Evolutionary conservation across 257 asterid genomes (phyloP).

Genomic region (Datura wrightii): DNA sequence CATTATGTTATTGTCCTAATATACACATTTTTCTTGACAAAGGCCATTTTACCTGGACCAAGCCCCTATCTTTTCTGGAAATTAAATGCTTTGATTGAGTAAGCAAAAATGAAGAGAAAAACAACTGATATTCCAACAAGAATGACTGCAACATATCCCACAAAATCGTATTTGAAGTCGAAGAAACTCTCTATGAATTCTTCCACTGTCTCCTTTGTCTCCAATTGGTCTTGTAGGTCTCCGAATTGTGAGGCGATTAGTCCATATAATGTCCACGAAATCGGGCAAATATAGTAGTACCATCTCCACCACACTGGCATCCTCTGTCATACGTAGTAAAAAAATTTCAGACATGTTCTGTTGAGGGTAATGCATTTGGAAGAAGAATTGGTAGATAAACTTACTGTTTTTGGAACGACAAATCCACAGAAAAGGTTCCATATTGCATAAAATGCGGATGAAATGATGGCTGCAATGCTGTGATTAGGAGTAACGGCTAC

Average conservation of each 20-base stretch:
- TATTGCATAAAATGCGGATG: slow-evolving; percentile 60
- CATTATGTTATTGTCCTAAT: neutral
- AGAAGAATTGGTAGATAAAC: slow-evolving; percentile 16
- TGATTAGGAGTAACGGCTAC: slow-evolving; percentile 86
- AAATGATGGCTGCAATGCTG: slow-evolving; percentile 65
- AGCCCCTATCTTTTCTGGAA: slow-evolving; percentile 63
- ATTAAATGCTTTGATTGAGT: slow-evolving; percentile 66
- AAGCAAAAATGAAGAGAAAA: slow-evolving; percentile 70
- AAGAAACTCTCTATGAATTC: slow-evolving; percentile 57
- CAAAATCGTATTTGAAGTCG: slow-evolving; percentile 57
- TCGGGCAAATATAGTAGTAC: slow-evolving; percentile 65
- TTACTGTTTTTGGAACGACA: slow-evolving; percentile 73
- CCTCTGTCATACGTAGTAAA: slow-evolving; percentile 49
- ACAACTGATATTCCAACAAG: slow-evolving; percentile 52
- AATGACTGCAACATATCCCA: slow-evolving; percentile 66
- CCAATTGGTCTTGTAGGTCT: slow-evolving; percentile 53
- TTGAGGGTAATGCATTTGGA: neutral
- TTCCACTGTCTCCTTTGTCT: slow-evolving; percentile 53
- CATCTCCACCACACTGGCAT: slow-evolving; percentile 89
- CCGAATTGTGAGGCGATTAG: slow-evolving; percentile 70
- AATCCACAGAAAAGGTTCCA: slow-evolving; percentile 92
- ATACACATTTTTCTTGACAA: slow-evolving; percentile 1
- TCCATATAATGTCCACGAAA: slow-evolving; percentile 75
- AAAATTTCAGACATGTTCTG: no score
- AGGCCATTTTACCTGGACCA: neutral